Base-by-base conservation (phyloP, 179 eudicot genomes). In the Heliamphora pulchella region DNA sequence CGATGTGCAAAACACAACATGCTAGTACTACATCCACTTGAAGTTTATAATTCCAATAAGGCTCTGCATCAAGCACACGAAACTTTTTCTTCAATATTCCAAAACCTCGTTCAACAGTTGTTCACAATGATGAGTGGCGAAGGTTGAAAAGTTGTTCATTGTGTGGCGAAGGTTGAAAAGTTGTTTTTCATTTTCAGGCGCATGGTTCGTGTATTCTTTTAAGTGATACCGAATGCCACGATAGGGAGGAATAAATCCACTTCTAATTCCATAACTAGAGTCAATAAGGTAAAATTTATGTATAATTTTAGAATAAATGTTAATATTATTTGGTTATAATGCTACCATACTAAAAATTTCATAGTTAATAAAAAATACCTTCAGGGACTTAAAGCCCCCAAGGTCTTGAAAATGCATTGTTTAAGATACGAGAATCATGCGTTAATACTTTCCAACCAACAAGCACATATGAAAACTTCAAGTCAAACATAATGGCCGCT, bases 1-100 rank as follows among this genome's bases (percentile, higher is more conserved):
- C 41, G 44, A 43, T 75, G 57, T 75, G 78, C 2, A 75, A 14
- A 22, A 75, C 7, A n/a, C 67, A 75, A 59, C 78, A 75, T 10
- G 78, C 78, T 39, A 75, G 31, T 2, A 75, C 55, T 3, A 59
- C 78, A 75, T 75, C 67, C 6, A 44, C 68, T 41, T 75, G 78
- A 0, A 61, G 57, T 41, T 75, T 18, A 39, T 31, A 75, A 3
- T 63, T 41, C 43, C 17, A 75, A 58, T 58, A 18, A 11, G 78
- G 78, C 44, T 58, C 54, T 3, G 22, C 63, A 39, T 39, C 57
- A 13, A 75, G 41, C 31, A 75, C 13, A 14, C 15, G 13, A 61
- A 75, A 75, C 18, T 79, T 4, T 44, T 58, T 75, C n/a, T 59
- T 75, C 4, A 75, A 43, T 3, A 75, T 22, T 18, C 68, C 68